These are phyloP conservation scores for Xylaria sp. DNA, from an alignment of 2,329 filamentous ascomycete genomes.

Conservation along the genomic window DNA sequence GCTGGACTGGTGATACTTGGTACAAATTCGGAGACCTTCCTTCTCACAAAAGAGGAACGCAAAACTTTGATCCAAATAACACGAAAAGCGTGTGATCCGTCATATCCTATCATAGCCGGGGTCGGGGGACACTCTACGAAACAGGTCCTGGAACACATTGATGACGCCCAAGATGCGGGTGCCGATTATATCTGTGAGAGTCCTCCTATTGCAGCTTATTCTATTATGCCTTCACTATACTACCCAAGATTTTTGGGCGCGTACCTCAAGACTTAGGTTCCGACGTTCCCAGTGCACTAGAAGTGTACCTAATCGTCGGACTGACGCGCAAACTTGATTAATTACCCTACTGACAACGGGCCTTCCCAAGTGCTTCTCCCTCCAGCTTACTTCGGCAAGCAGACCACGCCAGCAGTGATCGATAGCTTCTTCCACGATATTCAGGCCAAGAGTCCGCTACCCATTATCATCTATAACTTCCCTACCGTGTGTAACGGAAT, in stretches of 20 bases:
- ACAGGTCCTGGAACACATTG: slow-evolving; percentile 68
- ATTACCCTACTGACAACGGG: neutral
- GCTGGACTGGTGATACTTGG: slow-evolving; percentile 48
- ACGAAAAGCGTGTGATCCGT: slow-evolving; percentile 60
- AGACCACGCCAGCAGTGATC: slow-evolving; percentile 67
- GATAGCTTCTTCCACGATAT: slow-evolving; percentile 69
- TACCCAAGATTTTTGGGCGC: no score
- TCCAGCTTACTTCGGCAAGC: slow-evolving; percentile 72
- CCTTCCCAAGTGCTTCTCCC: slow-evolving; percentile 62
- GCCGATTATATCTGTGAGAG: slow-evolving; percentile 63
- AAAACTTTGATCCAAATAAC: slow-evolving; percentile 65
- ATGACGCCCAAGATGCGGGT: slow-evolving; percentile 68
- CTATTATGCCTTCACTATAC: neutral
- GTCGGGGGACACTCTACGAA: slow-evolving; percentile 71
- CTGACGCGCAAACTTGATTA: neutral
- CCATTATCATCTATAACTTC: slow-evolving; percentile 75
- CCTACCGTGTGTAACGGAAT: slow-evolving; percentile 75
- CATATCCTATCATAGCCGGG: slow-evolving; percentile 70
- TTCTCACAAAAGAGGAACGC: slow-evolving; percentile 66
- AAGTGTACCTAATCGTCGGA: neutral
- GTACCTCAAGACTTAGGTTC: no score
- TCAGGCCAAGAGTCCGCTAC: slow-evolving; percentile 61
- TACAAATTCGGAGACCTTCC: slow-evolving; percentile 54
- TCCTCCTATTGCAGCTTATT: neutral
- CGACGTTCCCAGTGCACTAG: neutral